A percentile compares a stretch with the other conserved stretches of the same genome.
Conservation (phyloP, 768 basidiomycete species). For the Goffeauzyma gilvescens region DNA sequence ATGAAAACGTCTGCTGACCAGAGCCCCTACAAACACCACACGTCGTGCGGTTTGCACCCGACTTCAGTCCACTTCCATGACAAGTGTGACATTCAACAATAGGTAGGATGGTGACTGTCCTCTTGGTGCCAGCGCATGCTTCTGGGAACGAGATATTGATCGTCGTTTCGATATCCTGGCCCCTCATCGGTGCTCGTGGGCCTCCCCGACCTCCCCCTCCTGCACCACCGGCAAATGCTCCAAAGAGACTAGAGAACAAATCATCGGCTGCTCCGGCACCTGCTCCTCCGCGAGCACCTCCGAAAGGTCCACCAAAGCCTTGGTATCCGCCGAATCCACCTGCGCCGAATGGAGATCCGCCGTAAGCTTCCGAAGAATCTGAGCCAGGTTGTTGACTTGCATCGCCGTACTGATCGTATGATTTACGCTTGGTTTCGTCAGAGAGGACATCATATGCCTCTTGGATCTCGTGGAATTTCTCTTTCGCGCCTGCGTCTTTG, state of each 20-base stretch:
- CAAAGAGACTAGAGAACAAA: constrained; percentile 73
- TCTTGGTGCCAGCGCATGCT: constrained; percentile 71
- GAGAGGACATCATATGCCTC: constrained; percentile 93
- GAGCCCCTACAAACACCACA: constrained; percentile 69
- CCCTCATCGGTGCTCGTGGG: constrained; percentile 36
- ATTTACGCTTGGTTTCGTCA: constrained; percentile 78
- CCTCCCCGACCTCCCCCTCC: constrained; percentile 35
- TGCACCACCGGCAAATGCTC: constrained; percentile 35
- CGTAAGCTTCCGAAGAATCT: constrained; percentile 71
- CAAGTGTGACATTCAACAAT: constrained; percentile 70
- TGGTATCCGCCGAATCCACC: constrained; percentile 59
- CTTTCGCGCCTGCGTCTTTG: constrained; percentile 71
- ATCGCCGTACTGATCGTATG: constrained; percentile 79
- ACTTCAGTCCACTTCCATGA: constrained; percentile 65
- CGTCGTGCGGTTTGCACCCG: constrained; percentile 59
- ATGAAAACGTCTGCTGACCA: constrained; percentile 70
- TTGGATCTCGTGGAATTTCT: constrained; percentile 91
- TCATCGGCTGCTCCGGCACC: constrained; percentile 33
- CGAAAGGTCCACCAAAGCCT: constrained; percentile 41
- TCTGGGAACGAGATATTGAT: constrained; percentile 73
- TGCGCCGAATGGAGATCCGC: constrained; percentile 39
- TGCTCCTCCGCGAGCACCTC: constrained; percentile 25
- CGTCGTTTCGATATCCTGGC: constrained; percentile 63
- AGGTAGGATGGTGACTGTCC: constrained; percentile 56
- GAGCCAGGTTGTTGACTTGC: constrained; percentile 87